Base-by-base conservation (phyloP, 495 filamentous ascomycete species). In the Xylaria sp. region DNA sequence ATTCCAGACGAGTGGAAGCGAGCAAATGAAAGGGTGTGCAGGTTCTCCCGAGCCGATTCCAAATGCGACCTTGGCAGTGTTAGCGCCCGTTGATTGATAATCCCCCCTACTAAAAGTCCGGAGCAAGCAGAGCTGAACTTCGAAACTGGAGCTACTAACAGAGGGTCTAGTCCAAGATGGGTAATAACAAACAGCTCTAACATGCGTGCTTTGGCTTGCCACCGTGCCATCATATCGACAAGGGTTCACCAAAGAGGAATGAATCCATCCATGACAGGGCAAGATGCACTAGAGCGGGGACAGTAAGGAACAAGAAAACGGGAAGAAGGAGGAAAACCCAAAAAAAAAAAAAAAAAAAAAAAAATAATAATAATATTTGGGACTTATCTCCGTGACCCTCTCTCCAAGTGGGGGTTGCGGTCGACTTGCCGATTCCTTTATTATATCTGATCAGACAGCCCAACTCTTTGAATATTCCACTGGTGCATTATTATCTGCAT, bases 11-110 rank as follows among this genome's bases (percentile, higher is more conserved):
- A 40, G 63, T 53, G 44, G 46, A 66, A 66, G 29, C 24, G 44
- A 50, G n/a, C 44, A 40, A 53, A 55, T 55, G n/a, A 50, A 55
- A 41, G 48, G 35, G 48, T 55, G 24, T 62, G 62, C 31, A 44
- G 55, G 35, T 31, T 48, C n/a, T 33, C 48, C 40, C 40, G 66
- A 59, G 19, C 29, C 53, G 66, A 68, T 68, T 68, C 43, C 66
- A 61, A 68, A 68, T 68, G 66, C 5, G 66, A 68, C 43, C 52
- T 68, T 46, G 48, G 66, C 52, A 24, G 33, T 15, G 35, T 40
- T 68, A 68, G 66, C 52, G 55, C 37, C 66, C 55, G 66, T 48
- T 68, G 66, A 68, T 68, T 68, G 53, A 68, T 68, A 68, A 68
- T 55, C 50, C 7, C 41, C 24, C 33, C 2, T 17, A n/a, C 2